Evolutionary conservation across 768 basidiomycete genomes (phyloP), one percentile per base, ranked within the genome.

Genomic region (Lyophyllum semitale): DNA sequence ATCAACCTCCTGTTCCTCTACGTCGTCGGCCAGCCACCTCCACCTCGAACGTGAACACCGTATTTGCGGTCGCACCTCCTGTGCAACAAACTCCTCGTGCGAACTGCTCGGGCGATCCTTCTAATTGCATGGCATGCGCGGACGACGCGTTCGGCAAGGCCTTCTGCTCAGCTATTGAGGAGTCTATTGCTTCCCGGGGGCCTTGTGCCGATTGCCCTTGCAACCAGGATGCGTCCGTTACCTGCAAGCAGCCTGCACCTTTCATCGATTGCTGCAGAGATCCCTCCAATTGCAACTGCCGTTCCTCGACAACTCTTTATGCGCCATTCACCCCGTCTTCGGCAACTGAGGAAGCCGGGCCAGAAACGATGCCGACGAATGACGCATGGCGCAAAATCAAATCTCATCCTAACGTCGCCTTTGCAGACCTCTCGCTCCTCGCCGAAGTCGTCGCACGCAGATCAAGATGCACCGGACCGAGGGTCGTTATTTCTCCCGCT

Each of bases 401-500:
- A 71, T 83, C 85, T 11, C 94, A 96, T 70, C 94, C 94, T 2
- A 95, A 93, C 61, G 87, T 91, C 50, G 83, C 86, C 27, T 94
- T 94, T 66, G 84, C 91, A 13, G 91, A 95, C 71, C 76, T 96
- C 49, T 73, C 84, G 2, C 77, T 96, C 50, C 81, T 96, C 41
- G 94, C 94, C 2, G 92, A 93, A 48, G 94, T 96, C 38, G 93
- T 95, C 38, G 87, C 91, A 8, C 89, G 91, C 51, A 80, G 88
- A 48, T 87, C 91, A 40, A 86, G 82, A 67, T 93, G 91, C 66
- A 81, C 78, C 1, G 90, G 90, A 17, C 87, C 91, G 15, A 78
- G 78, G 35, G 77, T 91, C 35, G 76, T 83, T 41, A 74, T 88
- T 51, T 82, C 83, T 9, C 75, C 78, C 12, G 78, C 80, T 15